Conservation (phyloP, 257 asterid species). For the Solanum habrochaites region DNA sequence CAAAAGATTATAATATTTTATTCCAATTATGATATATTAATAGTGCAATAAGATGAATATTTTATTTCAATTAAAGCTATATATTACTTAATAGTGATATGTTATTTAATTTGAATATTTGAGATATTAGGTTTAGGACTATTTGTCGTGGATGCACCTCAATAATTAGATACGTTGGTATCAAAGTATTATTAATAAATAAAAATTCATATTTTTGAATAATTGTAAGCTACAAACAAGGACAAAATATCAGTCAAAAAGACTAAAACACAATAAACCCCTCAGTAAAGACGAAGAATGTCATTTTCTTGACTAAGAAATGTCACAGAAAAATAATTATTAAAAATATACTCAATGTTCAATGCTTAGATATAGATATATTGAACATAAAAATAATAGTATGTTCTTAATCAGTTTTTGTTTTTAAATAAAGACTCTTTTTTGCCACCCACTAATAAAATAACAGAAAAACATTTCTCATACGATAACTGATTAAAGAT, state of each 20-base stretch:
- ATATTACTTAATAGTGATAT: neutral
- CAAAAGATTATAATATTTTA: neutral
- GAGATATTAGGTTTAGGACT: neutral
- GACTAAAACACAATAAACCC: neutral
- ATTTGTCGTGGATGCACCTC: neutral
- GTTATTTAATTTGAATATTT: neutral
- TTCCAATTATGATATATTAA: neutral
- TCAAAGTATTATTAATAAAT: neutral
- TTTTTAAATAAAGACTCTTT: neutral
- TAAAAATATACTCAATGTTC: neutral
- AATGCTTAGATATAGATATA: neutral
- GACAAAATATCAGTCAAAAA: neutral
- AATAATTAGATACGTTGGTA: neutral
- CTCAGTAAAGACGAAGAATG: neutral
- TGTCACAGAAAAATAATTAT: neutral
- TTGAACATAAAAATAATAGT: neutral
- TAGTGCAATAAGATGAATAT: neutral
- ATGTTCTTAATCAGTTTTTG: neutral
- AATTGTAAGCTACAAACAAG: neutral
- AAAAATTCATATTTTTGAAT: neutral
- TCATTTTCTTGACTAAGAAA: neutral
- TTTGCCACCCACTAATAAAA: neutral
- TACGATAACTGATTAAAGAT: neutral
- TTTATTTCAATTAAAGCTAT: neutral
- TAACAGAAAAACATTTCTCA: neutral